Percentiles rank a stretch among this genome's conserved stretches.
phyloP scores from a whole-genome alignment of 1,284 basidiomycete species.

The Anthracocystis setariae region DNA sequence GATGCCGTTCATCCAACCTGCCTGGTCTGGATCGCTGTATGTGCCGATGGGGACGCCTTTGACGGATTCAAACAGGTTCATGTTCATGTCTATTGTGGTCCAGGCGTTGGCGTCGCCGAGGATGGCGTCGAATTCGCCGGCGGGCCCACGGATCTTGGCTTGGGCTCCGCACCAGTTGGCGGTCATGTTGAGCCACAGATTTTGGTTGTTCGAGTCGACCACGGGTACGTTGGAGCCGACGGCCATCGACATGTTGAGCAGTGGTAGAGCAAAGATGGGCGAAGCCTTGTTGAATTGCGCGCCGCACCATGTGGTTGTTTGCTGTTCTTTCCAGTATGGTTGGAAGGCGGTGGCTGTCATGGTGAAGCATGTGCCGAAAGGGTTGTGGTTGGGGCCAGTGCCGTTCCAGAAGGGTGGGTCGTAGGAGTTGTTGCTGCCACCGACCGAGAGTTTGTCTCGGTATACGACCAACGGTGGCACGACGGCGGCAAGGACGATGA shows the following conservation, averaged over 20 bases:
- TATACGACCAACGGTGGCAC: constrained; percentile 35
- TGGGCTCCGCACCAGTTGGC: constrained; percentile 47
- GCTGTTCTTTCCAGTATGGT: constrained; percentile 40
- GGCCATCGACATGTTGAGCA: constrained; percentile 39
- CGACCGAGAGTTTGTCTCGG: constrained; percentile 17
- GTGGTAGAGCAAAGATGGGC: constrained; percentile 42
- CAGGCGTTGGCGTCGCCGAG: constrained; percentile 36
- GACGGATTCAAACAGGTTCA: constrained; percentile 33
- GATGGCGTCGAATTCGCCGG: constrained; percentile 25
- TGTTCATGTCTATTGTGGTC: constrained; percentile 34
- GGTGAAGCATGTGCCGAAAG: constrained; percentile 45
- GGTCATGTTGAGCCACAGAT: constrained; percentile 30
- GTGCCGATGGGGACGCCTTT: constrained; percentile 32
- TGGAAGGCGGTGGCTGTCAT: constrained; percentile 45
- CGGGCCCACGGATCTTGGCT: constrained; percentile 32
- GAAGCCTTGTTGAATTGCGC: constrained; percentile 39
- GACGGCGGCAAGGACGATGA: constrained; percentile 30
- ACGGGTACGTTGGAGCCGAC: constrained; percentile 9
- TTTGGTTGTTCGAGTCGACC: constrained; percentile 9
- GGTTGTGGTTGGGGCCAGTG: constrained; percentile 41
- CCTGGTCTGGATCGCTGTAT: constrained; percentile 19
- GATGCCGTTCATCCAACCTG: constrained; percentile 23
- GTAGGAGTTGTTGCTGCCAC: not conserved
- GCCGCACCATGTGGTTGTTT: constrained; percentile 46
- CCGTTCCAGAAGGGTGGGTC: constrained; percentile 48